A percentile compares a stretch with the other conserved stretches of the same genome.
Conservation (phyloP, 306 rosid species). For the Lotus japonicus region DNA sequence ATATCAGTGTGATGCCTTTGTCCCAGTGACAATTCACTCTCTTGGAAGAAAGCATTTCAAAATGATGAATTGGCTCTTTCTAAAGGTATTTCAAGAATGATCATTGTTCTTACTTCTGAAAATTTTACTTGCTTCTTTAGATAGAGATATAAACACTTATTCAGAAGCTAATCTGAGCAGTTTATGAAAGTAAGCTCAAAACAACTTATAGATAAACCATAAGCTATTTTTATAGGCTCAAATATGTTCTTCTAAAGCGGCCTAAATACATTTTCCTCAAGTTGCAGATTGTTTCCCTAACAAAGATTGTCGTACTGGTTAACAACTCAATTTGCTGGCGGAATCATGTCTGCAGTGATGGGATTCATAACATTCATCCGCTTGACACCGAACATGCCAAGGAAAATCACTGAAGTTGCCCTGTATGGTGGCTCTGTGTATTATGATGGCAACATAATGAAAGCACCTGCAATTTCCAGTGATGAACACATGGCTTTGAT, state of each 20-base stretch:
- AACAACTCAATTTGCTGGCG: constrained; percentile 39
- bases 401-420: constrained; percentile 47
- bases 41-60: constrained; percentile 40
- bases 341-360: constrained; percentile 60
- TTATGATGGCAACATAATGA: constrained; percentile 25
- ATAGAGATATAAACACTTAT: too few relatives aligned
- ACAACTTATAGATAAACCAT: too few relatives aligned
- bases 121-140: neutral
- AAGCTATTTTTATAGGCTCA: too few relatives aligned
- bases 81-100: constrained; percentile 36
- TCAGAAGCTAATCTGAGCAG: too few relatives aligned
- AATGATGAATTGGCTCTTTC: constrained; percentile 21
- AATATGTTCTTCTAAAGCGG: too few relatives aligned
- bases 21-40: constrained; percentile 39
- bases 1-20: constrained; percentile 27
- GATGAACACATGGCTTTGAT: constrained; percentile 51
- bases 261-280: neutral
- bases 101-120: neutral
- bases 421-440: constrained; percentile 37
- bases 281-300: constrained; percentile 28
- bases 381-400: constrained; percentile 59
- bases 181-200: too few relatives aligned
- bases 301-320: constrained; percentile 23
- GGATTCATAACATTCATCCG: constrained; percentile 59
- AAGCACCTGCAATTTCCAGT: constrained; percentile 38